Evolutionary conservation across 257 asterid species (phyloP).

Genomic region (Scutellaria galericulata): DNA sequence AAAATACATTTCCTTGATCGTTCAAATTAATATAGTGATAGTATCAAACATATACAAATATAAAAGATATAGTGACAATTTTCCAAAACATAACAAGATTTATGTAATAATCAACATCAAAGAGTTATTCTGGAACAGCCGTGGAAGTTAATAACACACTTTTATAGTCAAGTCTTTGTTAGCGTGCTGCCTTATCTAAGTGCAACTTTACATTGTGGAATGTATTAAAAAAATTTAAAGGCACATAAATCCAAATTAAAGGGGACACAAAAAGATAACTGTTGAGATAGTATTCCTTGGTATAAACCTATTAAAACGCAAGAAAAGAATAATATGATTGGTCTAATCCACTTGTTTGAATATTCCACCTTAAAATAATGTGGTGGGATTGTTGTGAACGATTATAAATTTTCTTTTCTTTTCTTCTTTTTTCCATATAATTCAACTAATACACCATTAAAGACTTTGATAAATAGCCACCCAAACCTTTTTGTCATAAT

Average conservation of each 20-base stretch:
- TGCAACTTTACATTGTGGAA: slow-evolving; percentile 35
- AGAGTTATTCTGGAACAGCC: slow-evolving; percentile 19
- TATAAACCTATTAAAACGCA: slow-evolving; percentile 28
- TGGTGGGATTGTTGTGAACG: slow-evolving; percentile 28
- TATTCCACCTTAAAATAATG: slow-evolving; percentile 26
- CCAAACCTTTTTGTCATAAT: no score
- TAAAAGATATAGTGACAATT: neutral
- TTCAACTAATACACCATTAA: slow-evolving; percentile 37
- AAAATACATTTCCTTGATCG: neutral
- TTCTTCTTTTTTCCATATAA: neutral
- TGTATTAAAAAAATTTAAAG: slow-evolving; percentile 19
- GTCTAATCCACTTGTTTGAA: slow-evolving; percentile 30
- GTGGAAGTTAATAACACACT: slow-evolving; percentile 39
- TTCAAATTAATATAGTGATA: neutral
- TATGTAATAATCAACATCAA: slow-evolving; percentile 15
- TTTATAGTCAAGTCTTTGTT: slow-evolving; percentile 38
- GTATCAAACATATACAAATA: neutral
- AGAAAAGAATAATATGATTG: slow-evolving; percentile 33
- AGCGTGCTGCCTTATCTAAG: slow-evolving; percentile 39
- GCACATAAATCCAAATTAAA: slow-evolving; percentile 27
- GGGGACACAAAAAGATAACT: slow-evolving; percentile 17
- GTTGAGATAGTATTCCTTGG: slow-evolving; percentile 32
- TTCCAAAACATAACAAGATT: neutral
- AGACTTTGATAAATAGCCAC: neutral
- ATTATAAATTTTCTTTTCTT: neutral